These are phyloP conservation scores for Plasmodium coatneyi DNA, from an alignment of 169 alveolate species.

Conservation along the genomic window DNA sequence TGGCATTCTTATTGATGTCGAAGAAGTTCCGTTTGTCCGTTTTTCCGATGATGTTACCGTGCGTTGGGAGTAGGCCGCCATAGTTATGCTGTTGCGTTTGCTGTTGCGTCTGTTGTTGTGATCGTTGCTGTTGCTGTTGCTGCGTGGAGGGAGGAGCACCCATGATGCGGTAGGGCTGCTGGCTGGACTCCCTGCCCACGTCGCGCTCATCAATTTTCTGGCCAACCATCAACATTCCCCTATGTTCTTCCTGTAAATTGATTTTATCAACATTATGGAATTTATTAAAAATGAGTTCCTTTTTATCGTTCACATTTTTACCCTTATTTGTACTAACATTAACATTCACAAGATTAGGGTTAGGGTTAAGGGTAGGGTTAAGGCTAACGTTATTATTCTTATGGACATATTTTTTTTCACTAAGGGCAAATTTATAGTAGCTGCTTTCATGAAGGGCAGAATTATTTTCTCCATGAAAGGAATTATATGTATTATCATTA, in stretches of 20 bases:
- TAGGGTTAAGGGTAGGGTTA: background rate
- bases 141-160: background rate
- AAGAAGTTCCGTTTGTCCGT: background rate
- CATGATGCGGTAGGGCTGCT: background rate
- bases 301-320: constrained; percentile 16
- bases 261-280: constrained; percentile 40
- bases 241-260: constrained; percentile 49
- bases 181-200: background rate
- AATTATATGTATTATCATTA: constrained; percentile 25
- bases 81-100: background rate
- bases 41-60: background rate
- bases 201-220: background rate
- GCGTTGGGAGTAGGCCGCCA: background rate
- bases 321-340: background rate
- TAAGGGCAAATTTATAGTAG: background rate
- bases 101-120: too few relatives aligned
- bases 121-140: background rate
- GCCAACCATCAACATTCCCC: background rate
- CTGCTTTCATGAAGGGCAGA: background rate
- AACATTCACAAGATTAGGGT: background rate
- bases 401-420: background rate
- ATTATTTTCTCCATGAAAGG: background rate
- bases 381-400: background rate
- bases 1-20: background rate
- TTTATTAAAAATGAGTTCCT: constrained; percentile 32